Evolutionary conservation across 495 filamentous ascomycete species (phyloP).

Genomic region (Podospora comata): DNA sequence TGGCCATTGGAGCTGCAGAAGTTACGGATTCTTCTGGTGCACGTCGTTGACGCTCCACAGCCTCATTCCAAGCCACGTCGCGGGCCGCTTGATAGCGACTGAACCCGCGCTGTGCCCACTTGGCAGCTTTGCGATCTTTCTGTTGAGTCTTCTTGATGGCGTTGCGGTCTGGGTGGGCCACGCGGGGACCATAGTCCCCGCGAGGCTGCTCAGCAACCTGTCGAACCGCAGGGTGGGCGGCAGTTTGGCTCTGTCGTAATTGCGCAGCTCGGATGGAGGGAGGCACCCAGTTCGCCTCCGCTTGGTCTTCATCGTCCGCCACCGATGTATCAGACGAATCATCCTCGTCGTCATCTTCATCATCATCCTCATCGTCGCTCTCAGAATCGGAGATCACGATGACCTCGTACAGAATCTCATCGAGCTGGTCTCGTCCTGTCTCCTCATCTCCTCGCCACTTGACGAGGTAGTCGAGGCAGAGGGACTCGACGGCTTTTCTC

Average conservation of each 20-base stretch:
- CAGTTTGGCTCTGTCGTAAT: neutral
- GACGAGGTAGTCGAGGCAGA: conserved; percentile 67
- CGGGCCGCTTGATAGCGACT: conserved; percentile 39
- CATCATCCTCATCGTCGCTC: conserved; percentile 39
- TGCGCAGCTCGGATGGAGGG: neutral
- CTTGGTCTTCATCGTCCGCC: neutral
- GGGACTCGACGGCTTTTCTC: conserved; percentile 63
- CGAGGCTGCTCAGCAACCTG: neutral
- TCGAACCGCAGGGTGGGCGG: neutral
- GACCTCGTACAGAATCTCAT: conserved; percentile 77
- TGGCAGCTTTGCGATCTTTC: conserved; percentile 22
- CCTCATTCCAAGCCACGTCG: conserved; percentile 35
- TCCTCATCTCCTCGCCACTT: conserved; percentile 89
- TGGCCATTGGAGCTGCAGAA: conserved; percentile 7
- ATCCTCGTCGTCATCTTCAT: conserved; percentile 26
- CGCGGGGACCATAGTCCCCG: conserved; percentile 3
- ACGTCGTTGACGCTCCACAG: conserved; percentile 29
- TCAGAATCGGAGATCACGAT: conserved; percentile 82
- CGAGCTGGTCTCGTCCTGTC: conserved; percentile 67
- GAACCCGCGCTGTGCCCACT: conserved; percentile 37
- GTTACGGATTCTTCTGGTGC: conserved; percentile 11
- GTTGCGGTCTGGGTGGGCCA: conserved; percentile 12
- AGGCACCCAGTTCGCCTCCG: neutral
- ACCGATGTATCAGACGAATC: conserved; percentile 41
- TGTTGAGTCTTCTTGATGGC: conserved; percentile 23